Evolutionary conservation across 2,329 filamentous ascomycete species (phyloP).

Genomic region (Penicillium aurantiogriseum): DNA sequence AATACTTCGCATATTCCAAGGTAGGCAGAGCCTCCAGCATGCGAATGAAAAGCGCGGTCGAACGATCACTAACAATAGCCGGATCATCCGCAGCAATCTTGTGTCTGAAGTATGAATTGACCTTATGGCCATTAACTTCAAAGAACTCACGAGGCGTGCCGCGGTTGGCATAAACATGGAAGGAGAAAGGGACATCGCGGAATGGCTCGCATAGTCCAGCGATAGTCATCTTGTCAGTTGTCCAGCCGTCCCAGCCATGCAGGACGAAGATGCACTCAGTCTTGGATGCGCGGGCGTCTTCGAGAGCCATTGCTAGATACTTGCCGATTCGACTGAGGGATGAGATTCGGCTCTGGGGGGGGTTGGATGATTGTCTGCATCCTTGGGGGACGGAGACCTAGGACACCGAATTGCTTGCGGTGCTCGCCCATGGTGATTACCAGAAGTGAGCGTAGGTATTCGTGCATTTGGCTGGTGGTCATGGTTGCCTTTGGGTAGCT

Average conservation of each 20-base stretch:
- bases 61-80: not conserved
- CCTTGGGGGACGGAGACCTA: not conserved
- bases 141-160: not conserved
- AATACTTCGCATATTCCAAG: not conserved
- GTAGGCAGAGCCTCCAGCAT: not conserved
- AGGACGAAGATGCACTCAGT: constrained; percentile 5
- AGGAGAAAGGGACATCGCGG: not conserved
- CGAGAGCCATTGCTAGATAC: not conserved
- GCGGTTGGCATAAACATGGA: constrained; percentile 5
- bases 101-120: not conserved
- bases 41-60: constrained; percentile 1
- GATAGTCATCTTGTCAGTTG: not conserved
- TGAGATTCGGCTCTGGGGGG: not conserved
- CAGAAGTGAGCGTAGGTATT: constrained; percentile 3
- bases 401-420: not conserved
- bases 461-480: not conserved
- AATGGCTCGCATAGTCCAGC: not conserved
- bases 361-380: constrained; percentile 6
- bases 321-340: not conserved
- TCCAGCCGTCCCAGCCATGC: constrained; percentile 6
- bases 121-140: constrained; percentile 2
- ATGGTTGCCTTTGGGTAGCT: not conserved
- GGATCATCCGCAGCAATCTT: not conserved
- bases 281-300: constrained; percentile 1
- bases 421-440: not conserved